phyloP scores from a whole-genome alignment of 2,329 filamentous ascomycete genomes.

The Calonectria ilicicola region DNA sequence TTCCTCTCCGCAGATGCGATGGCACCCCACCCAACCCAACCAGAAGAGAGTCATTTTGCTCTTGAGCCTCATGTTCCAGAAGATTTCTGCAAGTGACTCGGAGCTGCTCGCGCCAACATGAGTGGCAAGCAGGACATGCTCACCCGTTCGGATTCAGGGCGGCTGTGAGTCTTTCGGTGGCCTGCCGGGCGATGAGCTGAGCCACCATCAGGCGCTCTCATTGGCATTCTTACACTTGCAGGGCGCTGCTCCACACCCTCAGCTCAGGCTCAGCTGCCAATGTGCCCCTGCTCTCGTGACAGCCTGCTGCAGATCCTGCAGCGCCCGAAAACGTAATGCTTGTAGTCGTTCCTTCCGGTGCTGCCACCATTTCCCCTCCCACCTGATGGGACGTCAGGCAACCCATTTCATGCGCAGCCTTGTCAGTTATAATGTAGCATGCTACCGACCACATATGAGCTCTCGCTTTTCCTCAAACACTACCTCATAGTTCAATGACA shows the following conservation, averaged over 20 bases:
- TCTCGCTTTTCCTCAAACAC: neutral
- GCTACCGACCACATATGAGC: neutral
- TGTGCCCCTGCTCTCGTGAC: slow-evolving; percentile 32
- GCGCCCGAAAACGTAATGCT: neutral
- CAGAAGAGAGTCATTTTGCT: neutral
- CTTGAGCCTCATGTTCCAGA: slow-evolving; percentile 16
- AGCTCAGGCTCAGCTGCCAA: slow-evolving; percentile 24
- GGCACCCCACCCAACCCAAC: neutral
- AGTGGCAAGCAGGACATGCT: neutral
- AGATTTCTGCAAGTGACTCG: neutral
- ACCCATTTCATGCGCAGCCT: slow-evolving; percentile 8
- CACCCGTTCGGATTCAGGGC: slow-evolving; percentile 12
- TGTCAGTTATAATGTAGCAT: slow-evolving; percentile 19
- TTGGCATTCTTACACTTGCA: slow-evolving; percentile 13
- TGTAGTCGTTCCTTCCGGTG: neutral
- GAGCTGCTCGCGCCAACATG: neutral
- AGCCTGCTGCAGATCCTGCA: slow-evolving; percentile 4
- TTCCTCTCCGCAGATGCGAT: neutral
- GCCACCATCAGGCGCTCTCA: slow-evolving; percentile 27
- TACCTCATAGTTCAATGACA: slow-evolving; percentile 26
- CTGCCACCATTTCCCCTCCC: neutral
- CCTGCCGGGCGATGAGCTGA: slow-evolving; percentile 33
- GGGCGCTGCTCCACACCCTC: slow-evolving; percentile 26
- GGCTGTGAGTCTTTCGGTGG: slow-evolving; percentile 18
- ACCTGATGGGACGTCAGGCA: slow-evolving; percentile 20